Conservation (phyloP, 2,329 filamentous ascomycete species). For the Aspergillus hiratsukae region DNA sequence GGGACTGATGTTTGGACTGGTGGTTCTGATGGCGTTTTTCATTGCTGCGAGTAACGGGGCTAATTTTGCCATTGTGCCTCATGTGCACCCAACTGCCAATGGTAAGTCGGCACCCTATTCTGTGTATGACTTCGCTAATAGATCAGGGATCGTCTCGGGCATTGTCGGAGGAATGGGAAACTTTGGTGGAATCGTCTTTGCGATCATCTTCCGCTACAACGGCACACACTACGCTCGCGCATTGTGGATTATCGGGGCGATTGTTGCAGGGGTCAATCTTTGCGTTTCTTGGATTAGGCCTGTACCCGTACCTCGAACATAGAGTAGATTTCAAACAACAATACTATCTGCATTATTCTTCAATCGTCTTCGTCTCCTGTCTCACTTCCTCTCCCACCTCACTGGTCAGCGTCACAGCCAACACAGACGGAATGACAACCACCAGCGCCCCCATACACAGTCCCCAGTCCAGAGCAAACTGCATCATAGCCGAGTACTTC, state of each 20-base stretch:
- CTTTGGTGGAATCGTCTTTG: constrained; percentile 78
- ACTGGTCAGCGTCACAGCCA: constrained; percentile 36
- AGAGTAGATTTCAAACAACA: neutral
- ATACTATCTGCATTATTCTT: neutral
- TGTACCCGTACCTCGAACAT: constrained; percentile 22
- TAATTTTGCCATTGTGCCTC: constrained; percentile 81
- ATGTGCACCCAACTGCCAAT: constrained; percentile 79
- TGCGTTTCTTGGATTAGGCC: constrained; percentile 60
- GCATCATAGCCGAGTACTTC: constrained; percentile 33
- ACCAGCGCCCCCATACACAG: constrained; percentile 43
- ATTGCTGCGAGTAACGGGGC: constrained; percentile 80
- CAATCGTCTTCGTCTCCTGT: constrained; percentile 1
- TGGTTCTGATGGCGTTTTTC: constrained; percentile 75
- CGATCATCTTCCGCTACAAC: constrained; percentile 74
- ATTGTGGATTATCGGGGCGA: constrained; percentile 77
- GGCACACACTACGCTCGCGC: constrained; percentile 63
- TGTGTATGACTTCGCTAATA: neutral
- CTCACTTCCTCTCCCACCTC: constrained; percentile 3
- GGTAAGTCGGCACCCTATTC: constrained; percentile 42
- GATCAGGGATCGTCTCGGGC: constrained; percentile 60
- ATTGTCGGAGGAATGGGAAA: constrained; percentile 77
- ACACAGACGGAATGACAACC: constrained; percentile 42
- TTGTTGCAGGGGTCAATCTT: constrained; percentile 67
- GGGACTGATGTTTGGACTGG: constrained; percentile 67
- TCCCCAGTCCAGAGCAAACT: constrained; percentile 46